Evolutionary conservation across 2,329 filamentous ascomycete species (phyloP), one percentile per base, ranked within the genome.

Genomic region (Venturia nashicola): DNA sequence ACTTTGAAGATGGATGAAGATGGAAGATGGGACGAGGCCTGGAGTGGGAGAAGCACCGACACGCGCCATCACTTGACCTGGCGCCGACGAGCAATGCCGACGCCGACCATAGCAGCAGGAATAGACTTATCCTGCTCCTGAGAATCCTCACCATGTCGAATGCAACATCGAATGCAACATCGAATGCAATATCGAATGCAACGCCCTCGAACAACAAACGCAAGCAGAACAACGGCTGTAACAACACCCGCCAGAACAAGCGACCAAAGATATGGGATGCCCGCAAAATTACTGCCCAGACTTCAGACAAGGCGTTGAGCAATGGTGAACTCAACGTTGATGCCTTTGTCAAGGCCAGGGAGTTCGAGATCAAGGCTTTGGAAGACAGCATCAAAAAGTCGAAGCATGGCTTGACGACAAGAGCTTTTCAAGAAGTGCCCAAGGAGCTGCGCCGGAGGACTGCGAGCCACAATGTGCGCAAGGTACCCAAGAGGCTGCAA

Each of bases 401-500:
- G 59, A 92, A 89, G 73, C 79, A 79, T 67, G 79, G 76, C 1
- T 70, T 85, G 66, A 79, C 83, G 54, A 86, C 84, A 65, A 83
- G 93, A 61, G 92, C 93, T 16, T 97, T 97, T 71, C 94, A 99
- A 74, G 85, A 90, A 69, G 89, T 99, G 5, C 94, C 94, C 1
- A 84, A 91, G 68, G 86, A 87, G 61, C 78, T 99, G 82, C 82
- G 94, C 68, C 82, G 94, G 67, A 83, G 94, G 69, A 96, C 93
- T 0, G 94, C 93, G 23, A 96, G 91, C 73, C 94, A 99, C 76
- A 97, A 99, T 81, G 89, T 89, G 43, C 96, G 93, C 76, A 84
- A 88, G 67, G 87, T 99, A 18, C 94, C 94, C 2, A 88, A 87
- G 71, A 80, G 91, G 67, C 76, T 97, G 71, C 83, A 88, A 64